Conservation (phyloP, 2,329 filamentous ascomycete genomes). For the Penicillium palitans region DNA sequence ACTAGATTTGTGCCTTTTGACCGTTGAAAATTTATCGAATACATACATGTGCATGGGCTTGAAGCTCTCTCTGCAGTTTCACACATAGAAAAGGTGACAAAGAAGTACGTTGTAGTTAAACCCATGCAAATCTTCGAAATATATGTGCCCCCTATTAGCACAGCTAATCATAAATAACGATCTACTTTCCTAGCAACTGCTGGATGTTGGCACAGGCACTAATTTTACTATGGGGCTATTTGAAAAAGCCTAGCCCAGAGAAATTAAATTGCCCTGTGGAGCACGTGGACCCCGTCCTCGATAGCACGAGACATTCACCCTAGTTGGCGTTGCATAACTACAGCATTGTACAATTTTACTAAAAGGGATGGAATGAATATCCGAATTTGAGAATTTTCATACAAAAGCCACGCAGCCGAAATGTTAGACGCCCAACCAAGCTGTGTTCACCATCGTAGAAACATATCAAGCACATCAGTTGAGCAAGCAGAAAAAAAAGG, state of each 20-base stretch:
- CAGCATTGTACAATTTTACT: neutral
- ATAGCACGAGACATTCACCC: neutral
- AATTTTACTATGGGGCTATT: neutral
- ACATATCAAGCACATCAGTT: constrained; percentile 21
- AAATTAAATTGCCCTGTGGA: constrained; percentile 10
- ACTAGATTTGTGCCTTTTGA: constrained; percentile 8
- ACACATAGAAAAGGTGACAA: neutral
- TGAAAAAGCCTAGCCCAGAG: constrained; percentile 3
- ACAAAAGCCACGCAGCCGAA: constrained; percentile 21
- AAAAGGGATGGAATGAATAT: constrained; percentile 10
- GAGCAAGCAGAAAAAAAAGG: constrained; percentile 21
- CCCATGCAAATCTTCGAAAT: neutral
- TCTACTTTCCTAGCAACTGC: neutral
- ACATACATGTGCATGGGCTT: neutral
- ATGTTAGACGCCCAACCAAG: constrained; percentile 24
- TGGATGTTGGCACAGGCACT: neutral
- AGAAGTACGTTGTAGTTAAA: neutral
- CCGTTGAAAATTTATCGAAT: neutral
- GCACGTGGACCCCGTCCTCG: neutral
- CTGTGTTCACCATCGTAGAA: constrained; percentile 16
- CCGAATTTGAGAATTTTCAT: constrained; percentile 22
- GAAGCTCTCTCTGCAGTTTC: neutral
- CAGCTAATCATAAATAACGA: neutral
- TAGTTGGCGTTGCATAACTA: neutral
- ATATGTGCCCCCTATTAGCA: neutral